phyloP scores from a whole-genome alignment of 108 stramenopile species.

The Stephanodiscus minutulus region DNA sequence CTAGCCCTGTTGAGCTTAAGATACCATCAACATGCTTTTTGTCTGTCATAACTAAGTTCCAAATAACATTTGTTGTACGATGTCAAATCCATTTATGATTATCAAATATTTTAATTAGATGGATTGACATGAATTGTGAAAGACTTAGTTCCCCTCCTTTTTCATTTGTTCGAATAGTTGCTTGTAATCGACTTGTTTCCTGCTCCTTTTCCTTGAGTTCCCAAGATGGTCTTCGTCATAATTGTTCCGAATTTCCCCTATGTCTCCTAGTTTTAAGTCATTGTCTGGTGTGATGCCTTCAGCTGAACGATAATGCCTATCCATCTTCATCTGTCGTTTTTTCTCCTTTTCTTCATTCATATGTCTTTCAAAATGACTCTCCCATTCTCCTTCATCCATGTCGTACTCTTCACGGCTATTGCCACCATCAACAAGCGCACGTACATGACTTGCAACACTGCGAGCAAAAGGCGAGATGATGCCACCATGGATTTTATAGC shows the following conservation, averaged over 20 bases:
- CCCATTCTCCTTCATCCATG: constrained; percentile 78
- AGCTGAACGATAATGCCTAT: constrained; percentile 50
- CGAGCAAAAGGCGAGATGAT: constrained; percentile 90
- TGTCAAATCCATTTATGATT: too few species aligned
- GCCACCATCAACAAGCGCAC: constrained; percentile 83
- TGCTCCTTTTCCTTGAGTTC: constrained; percentile 67
- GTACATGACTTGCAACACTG: constrained; percentile 86
- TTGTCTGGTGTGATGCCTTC: constrained; percentile 36
- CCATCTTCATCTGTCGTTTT: constrained; percentile 77
- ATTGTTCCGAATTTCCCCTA: constrained; percentile 24
- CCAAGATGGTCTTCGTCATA: constrained; percentile 48
- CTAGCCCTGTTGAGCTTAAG: too few species aligned
- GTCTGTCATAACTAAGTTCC: too few species aligned
- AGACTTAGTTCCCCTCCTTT: constrained; percentile 47
- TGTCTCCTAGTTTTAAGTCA: constrained; percentile 44
- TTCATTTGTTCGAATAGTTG: constrained; percentile 84
- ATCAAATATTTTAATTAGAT: neutral
- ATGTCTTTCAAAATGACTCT: constrained; percentile 82
- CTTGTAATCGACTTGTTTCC: constrained; percentile 87
- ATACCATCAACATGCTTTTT: too few species aligned
- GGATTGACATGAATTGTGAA: neutral
- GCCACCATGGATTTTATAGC: constrained; percentile 94
- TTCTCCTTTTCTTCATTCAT: constrained; percentile 85
- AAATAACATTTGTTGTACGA: too few species aligned
- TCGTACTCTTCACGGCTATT: constrained; percentile 78